Evolutionary conservation across 75 land plant genomes (phyloP), one percentile per base, ranked within the genome.

Genomic region (Pinus taeda): DNA sequence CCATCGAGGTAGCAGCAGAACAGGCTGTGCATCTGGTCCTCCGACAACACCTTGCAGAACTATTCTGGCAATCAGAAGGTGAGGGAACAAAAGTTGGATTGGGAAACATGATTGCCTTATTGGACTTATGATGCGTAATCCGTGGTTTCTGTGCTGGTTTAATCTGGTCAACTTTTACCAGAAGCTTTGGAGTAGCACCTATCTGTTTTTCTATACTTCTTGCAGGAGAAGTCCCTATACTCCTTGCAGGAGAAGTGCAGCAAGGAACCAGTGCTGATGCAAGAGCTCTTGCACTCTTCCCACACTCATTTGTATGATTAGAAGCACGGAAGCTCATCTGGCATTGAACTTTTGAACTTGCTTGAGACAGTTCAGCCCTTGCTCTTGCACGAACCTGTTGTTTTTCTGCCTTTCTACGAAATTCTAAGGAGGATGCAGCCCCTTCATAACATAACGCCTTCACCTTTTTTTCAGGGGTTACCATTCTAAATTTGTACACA

Each of bases 291-390:
- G n/a, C 71, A 69, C n/a, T 69, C 45, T 42, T 69, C 71, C 71
- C 49, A 56, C 33, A 73, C 29, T 24, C 58, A 24, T 73, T 29
- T 26, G 74, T 59, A 57, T 30, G 24, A 15, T 56, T 55, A 56
- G 74, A 71, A 71, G 57, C 53, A 60, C 15, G 57, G 53, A 73
- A 73, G 36, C 45, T 73, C 74, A 73, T 73, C 57, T 73, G 74
- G 33, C 55, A 56, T 73, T 29, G 57, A 57, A 57, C 74, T 26
- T 49, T 57, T 73, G 74, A 6, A 24, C 74, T 22, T 56, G 58
- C 59, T 22, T 56, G 57, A 57, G 58, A 53, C 74, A 56, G 15
- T 53, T 73, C 74, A 15, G 30, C 57, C 57, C 74, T 73, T 57
- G 30, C 58, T 53, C 58, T 73, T 22, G 74, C 74, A 26, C 24